Base-by-base conservation (phyloP, 169 alveolate species). In the Eimeria sp. region DNA sequence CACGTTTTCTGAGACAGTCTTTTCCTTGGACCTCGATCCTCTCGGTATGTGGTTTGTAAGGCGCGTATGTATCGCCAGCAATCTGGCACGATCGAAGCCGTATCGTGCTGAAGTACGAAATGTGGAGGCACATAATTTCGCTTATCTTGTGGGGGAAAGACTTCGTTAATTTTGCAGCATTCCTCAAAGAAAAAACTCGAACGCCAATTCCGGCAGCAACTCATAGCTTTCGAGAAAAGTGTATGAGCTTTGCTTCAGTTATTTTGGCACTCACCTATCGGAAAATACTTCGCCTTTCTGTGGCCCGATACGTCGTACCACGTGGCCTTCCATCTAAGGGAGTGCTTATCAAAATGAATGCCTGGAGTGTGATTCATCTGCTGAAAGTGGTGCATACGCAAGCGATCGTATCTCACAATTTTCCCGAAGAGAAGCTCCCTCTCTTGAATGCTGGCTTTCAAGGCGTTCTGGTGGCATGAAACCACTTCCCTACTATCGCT, bases 281-380 rank as follows among this genome's bases (percentile, higher is more conserved):
- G 96, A 67, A 95, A 95, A 43, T 95, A 95, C 92, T 95, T 95
- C 40, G 96, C 96, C 34, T 88, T 88, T 25, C 96, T n/a, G 45
- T 95, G 95, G 14, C 96, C 96, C 22, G 92, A 76, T 54, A 58
- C 76, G 86, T 88, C 92, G 92, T 95, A 95, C 96, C 96, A 95
- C 27, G 96, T 95, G 18, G 96, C 96, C 78, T 95, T 95, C 96
- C 96, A 95, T 73, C 96, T 51, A 54, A 88, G 92, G 25, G 95
- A 89, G 57, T 89, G 95, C 75, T 89, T 95, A 54, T 95, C 96
- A 58, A 95, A 95, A 45, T 95, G 96, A 43, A 95, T 89, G 57
- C 96, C 96, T 10, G 96, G 75, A 14, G 95, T 89, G 76, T 95
- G 95, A 22, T 90, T 80, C 65, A 54, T 47, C 16, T 73, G 95